These are phyloP conservation scores for Elsinoe fawcettii DNA, from an alignment of 2,329 filamentous ascomycete species.

Conservation along the genomic window DNA sequence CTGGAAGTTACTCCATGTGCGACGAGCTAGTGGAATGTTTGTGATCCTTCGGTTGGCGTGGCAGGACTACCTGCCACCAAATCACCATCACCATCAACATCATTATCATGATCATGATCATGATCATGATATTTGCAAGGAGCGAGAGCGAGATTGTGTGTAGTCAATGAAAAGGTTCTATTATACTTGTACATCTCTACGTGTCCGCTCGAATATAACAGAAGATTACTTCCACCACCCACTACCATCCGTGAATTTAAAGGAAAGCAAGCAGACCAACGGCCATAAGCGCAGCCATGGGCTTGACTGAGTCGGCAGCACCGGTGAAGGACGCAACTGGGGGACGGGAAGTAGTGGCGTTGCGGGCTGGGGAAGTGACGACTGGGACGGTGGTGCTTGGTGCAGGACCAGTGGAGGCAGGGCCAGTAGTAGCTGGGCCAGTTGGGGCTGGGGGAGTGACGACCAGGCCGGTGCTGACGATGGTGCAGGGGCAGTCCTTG, in stretches of 20 bases:
- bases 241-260: background rate
- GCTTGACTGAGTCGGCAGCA: background rate
- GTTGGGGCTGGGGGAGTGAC: background rate
- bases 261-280: conserved; percentile 1
- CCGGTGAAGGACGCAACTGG: background rate
- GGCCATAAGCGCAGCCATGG: background rate
- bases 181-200: background rate
- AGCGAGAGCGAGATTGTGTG: too few relatives aligned
- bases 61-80: too few relatives aligned
- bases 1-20: too few relatives aligned
- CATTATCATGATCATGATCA: too few relatives aligned
- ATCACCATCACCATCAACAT: too few relatives aligned
- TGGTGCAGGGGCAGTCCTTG: conserved; percentile 13
- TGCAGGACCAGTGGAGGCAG: background rate
- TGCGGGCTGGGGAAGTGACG: background rate
- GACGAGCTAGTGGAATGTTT: too few relatives aligned
- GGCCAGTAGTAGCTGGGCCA: background rate
- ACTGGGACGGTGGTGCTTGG: conserved; percentile 1
- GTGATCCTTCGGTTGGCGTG: too few relatives aligned
- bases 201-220: background rate
- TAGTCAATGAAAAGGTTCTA: background rate
- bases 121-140: too few relatives aligned
- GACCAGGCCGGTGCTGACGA: background rate
- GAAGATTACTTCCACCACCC: background rate
- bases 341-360: background rate